Percentiles rank a stretch among this genome's conserved stretches.
These are phyloP conservation scores for Helianthus annuus DNA, from an alignment of 129 eudicot species.

Conservation along the genomic window DNA sequence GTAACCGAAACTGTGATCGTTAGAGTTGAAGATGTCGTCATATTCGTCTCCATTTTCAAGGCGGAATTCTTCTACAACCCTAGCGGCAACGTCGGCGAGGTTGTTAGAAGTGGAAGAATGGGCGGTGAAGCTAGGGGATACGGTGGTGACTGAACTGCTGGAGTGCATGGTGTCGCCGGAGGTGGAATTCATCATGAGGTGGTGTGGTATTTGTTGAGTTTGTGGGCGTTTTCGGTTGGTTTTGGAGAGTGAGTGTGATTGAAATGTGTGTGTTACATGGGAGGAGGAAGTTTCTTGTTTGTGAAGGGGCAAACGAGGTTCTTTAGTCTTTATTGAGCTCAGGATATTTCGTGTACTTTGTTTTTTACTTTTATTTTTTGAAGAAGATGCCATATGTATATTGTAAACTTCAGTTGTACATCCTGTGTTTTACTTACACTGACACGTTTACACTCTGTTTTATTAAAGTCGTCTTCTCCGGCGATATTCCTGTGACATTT, in stretches of 20 bases:
- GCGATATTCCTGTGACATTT: too few relatives aligned
- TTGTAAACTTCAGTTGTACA: too few relatives aligned
- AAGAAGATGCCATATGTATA: too few relatives aligned
- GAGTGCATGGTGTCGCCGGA: conserved; percentile 47
- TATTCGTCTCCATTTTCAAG: conserved; percentile 25
- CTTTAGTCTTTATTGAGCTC: not conserved
- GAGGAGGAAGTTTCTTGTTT: not conserved
- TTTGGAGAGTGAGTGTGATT: not conserved
- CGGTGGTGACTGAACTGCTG: conserved; percentile 7
- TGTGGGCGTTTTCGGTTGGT: not conserved
- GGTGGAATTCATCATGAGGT: not conserved
- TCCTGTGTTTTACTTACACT: too few relatives aligned
- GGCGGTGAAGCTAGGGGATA: conserved; percentile 65
- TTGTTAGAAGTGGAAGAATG: conserved; percentile 52
- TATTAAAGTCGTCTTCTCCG: too few relatives aligned
- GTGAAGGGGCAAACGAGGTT: not conserved
- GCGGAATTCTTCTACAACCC: conserved; percentile 56
- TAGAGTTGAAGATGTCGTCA: conserved; percentile 33
- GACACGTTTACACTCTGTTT: too few relatives aligned
- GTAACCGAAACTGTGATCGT: not conserved
- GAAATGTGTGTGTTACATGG: conserved; percentile 2
- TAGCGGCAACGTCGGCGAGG: conserved; percentile 58
- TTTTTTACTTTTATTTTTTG: not conserved
- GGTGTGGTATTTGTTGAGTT: too few relatives aligned
- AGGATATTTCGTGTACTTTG: not conserved